These are phyloP conservation scores for Chaetomium sp. DNA, from an alignment of 2,329 filamentous ascomycete genomes.

Conservation along the genomic window DNA sequence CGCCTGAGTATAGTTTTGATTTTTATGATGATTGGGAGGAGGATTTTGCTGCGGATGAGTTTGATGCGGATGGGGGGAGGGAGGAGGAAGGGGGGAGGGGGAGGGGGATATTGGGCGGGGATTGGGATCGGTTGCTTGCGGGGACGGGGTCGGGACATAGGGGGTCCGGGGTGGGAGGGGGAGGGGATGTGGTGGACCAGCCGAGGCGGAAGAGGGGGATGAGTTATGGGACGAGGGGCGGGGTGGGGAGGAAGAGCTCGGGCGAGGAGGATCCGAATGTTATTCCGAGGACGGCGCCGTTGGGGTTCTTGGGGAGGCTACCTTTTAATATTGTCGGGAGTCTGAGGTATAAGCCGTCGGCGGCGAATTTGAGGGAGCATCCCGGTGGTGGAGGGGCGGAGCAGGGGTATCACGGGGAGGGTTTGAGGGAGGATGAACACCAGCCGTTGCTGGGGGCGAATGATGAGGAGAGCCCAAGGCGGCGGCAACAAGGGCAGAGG, in stretches of 20 bases:
- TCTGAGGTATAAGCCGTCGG: slow-evolving; percentile 84
- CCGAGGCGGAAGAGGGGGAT: slow-evolving; percentile 76
- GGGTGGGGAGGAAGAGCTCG: slow-evolving; percentile 47
- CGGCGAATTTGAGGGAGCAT: slow-evolving; percentile 89
- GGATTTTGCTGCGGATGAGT: slow-evolving; percentile 57
- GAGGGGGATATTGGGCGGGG: slow-evolving; percentile 67
- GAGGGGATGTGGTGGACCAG: slow-evolving; percentile 57
- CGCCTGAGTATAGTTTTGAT: slow-evolving; percentile 85
- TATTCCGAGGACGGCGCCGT: slow-evolving; percentile 82
- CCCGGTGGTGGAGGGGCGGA: slow-evolving; percentile 55
- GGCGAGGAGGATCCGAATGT: slow-evolving; percentile 77
- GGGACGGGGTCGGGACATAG: slow-evolving; percentile 55
- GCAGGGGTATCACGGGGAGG: slow-evolving; percentile 25
- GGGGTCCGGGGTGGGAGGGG: slow-evolving; percentile 32
- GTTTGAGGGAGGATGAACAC: slow-evolving; percentile 51
- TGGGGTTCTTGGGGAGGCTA: slow-evolving; percentile 81
- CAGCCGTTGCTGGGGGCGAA: slow-evolving; percentile 67
- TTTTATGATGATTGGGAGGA: slow-evolving; percentile 98
- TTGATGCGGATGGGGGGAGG: slow-evolving; percentile 54
- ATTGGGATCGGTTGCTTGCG: slow-evolving; percentile 78
- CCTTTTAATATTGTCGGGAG: slow-evolving; percentile 85
- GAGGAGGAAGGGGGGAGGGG: slow-evolving; percentile 47
- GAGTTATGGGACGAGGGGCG: slow-evolving; percentile 76
- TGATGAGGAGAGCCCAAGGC: slow-evolving; percentile 48
- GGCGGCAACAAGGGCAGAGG: slow-evolving; percentile 42